Conservation (phyloP, 768 basidiomycete species). For the Saitozyma podzolica region DNA sequence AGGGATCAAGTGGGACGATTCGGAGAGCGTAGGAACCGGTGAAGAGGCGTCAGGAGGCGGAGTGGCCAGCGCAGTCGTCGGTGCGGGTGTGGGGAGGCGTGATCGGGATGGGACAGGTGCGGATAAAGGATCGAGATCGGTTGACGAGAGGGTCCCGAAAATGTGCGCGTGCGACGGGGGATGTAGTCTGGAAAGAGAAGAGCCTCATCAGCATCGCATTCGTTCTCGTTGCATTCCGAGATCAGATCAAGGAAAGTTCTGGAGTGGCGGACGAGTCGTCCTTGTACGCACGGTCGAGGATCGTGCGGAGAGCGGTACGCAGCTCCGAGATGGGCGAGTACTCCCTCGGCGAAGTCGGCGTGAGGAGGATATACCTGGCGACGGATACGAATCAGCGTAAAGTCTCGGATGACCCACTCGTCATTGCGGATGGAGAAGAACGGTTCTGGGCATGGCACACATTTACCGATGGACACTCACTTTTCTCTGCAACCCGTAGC, state of each 20-base stretch:
- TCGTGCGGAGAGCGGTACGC: conserved; percentile 30
- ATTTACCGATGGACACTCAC: conserved; percentile 15
- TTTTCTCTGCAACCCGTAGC: conserved; percentile 45
- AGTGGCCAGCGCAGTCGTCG: conserved; percentile 17
- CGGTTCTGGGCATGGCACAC: too few species aligned
- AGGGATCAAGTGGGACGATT: background rate
- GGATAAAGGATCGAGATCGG: conserved; percentile 18
- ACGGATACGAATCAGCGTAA: too few species aligned
- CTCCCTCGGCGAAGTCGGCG: conserved; percentile 36
- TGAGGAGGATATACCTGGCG: conserved; percentile 37
- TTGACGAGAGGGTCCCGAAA: conserved; percentile 33
- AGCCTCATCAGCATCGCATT: conserved; percentile 1
- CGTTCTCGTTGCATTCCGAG: background rate
- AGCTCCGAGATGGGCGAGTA: conserved; percentile 47
- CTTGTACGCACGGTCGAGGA: conserved; percentile 35
- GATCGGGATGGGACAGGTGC: conserved; percentile 23
- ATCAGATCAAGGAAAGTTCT: background rate
- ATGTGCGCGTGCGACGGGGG: conserved; percentile 37
- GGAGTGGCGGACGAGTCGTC: conserved; percentile 7
- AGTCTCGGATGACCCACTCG: background rate
- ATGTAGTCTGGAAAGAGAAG: conserved; percentile 35
- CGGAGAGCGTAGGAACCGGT: background rate
- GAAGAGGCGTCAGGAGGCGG: conserved; percentile 18
- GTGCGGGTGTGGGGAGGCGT: conserved; percentile 25
- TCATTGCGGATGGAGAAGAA: background rate